Base-by-base conservation (phyloP, 2,329 filamentous ascomycete genomes). In the Emergomyces pasteurianus region DNA sequence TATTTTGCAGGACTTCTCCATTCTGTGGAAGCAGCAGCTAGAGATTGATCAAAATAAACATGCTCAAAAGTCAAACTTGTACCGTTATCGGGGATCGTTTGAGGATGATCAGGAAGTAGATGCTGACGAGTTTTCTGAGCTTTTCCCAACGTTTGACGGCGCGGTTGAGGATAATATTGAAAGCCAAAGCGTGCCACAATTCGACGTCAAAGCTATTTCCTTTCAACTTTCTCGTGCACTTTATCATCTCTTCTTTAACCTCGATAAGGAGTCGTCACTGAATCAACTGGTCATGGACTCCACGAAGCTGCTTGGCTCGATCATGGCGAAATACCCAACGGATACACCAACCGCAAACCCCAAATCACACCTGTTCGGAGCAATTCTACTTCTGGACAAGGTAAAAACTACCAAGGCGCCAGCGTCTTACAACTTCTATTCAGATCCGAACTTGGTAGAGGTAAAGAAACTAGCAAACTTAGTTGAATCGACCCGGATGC, bases 351-450 rank as follows among this genome's bases (percentile, higher is more conserved):
- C 67, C 10, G 58, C 71, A 9, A 62, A 65, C 42, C 72, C 83
- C 31, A 78, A 79, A 58, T 77, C 78, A 58, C 79, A 91, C 55
- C 77, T 95, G 31, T 81, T 89, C 1, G 83, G 83, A 2, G 79
- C 87, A 0, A 74, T 92, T 28, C 74, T 92, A 21, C 75, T 83
- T 0, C 73, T 95, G 0, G 80, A 86, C 61, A 82, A 87, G 63
- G 54, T 58, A 34, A 50, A 71, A 2, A 66, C 65, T 0, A 66
- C 73, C 6, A 74, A 75, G 4, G 68, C 76, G 2, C 66, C 74
- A 0, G 74, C 73, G 38, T 72, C 77, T 28, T 95, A 92, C 77
- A 96, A 96, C 74, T 96, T 99, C 72, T 99, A 99, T 73, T 86
- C 83, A 0, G 87, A 95, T 68, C 73, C 86, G 2, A 95, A 97